These are phyloP conservation scores for Penicillium sp. DNA, from an alignment of 2,329 filamentous ascomycete species.

Conservation along the genomic window DNA sequence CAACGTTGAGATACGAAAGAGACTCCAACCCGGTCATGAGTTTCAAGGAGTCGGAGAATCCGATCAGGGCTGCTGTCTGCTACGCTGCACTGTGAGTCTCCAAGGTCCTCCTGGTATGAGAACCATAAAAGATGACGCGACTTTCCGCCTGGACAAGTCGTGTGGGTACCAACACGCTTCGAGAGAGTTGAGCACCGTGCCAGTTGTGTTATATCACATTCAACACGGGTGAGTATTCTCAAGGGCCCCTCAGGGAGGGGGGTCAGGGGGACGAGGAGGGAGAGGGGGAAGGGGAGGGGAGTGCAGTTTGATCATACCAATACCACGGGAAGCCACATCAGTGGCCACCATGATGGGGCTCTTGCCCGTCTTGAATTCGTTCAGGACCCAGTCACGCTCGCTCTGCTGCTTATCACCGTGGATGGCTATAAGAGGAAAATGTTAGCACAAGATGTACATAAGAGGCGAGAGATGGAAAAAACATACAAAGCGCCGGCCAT, in stretches of 20 bases:
- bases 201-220: conserved; percentile 55
- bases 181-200: conserved; percentile 81
- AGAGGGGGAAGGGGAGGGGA: conserved; percentile 38
- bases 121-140: conserved; percentile 70
- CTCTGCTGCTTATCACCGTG: conserved; percentile 99
- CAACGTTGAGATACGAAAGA: conserved; percentile 41
- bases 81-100: conserved; percentile 66
- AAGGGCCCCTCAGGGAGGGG: conserved; percentile 27
- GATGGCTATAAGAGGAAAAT: conserved; percentile 59
- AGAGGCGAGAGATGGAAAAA: conserved; percentile 3
- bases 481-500: conserved; percentile 92
- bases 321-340: conserved; percentile 99
- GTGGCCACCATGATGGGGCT: conserved; percentile 99
- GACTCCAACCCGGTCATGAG: conserved; percentile 71
- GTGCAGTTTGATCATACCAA: conserved; percentile 84
- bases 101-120: conserved; percentile 79
- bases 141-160: conserved; percentile 80
- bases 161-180: conserved; percentile 83
- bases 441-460: conserved; percentile 34
- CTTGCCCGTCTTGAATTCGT: conserved; percentile 99
- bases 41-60: conserved; percentile 63
- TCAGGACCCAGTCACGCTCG: conserved; percentile 98
- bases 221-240: conserved; percentile 45
- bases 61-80: conserved; percentile 57
- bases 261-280: conserved; percentile 31